phyloP scores from a whole-genome alignment of 331 rosid genomes.

The Arachis monticola region DNA sequence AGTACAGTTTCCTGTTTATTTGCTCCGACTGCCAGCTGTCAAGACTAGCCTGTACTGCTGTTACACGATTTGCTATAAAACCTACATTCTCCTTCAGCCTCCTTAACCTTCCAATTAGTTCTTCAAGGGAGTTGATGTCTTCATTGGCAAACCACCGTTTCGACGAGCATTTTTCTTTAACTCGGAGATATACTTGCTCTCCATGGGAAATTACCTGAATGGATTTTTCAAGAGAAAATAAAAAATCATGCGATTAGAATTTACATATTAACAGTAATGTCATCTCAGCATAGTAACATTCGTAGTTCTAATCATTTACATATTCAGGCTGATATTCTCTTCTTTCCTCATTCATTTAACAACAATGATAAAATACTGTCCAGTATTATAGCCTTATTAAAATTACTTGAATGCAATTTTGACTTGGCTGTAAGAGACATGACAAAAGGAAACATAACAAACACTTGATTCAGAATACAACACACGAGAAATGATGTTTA shows the following conservation, averaged over 20 bases:
- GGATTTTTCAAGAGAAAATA: conserved; percentile 10
- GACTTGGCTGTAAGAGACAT: background rate
- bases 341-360: conserved; percentile 16
- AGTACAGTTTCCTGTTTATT: conserved; percentile 89
- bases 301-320: conserved; percentile 1
- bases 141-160: conserved; percentile 79
- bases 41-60: conserved; percentile 89
- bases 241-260: conserved; percentile 9
- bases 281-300: conserved; percentile 8
- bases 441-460: background rate
- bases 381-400: background rate
- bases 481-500: no score
- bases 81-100: conserved; percentile 94
- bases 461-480: conserved; percentile 1
- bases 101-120: conserved; percentile 80
- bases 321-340: background rate
- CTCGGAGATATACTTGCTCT: conserved; percentile 93
- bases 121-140: conserved; percentile 79
- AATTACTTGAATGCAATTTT: conserved; percentile 12
- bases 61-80: conserved; percentile 86
- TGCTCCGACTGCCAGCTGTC: conserved; percentile 98
- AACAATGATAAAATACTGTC: conserved; percentile 7
- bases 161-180: conserved; percentile 84
- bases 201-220: conserved; percentile 86
- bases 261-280: conserved; percentile 21